Evolutionary conservation across 192 early-diverging fungal genomes (phyloP).

Genomic region (Borealophlyctis nickersoniae): DNA sequence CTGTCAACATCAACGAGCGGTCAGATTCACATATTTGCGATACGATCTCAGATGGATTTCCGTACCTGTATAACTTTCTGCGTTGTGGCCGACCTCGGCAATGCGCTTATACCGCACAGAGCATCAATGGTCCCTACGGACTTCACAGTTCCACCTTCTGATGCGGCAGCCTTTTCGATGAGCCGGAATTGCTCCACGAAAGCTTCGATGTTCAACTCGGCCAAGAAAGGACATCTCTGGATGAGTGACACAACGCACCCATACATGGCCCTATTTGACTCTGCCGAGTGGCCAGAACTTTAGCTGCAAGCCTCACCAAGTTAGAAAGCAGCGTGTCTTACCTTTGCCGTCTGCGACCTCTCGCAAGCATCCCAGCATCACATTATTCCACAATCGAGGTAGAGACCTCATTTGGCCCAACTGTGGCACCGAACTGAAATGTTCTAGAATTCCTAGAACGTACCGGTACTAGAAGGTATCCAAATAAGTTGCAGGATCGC

Average conservation of each 20-base stretch:
- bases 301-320: background rate
- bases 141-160: no score
- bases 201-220: constrained; percentile 30
- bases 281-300: background rate
- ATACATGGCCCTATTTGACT: constrained; percentile 5
- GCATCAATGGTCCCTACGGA: constrained; percentile 16
- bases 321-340: no score
- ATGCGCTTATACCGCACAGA: constrained; percentile 17
- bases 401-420: constrained; percentile 29
- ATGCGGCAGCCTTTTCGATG: constrained; percentile 17
- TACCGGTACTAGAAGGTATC: constrained; percentile 42
- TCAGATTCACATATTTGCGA: constrained; percentile 16
- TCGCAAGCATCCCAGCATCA: constrained; percentile 27
- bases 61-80: constrained; percentile 8
- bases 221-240: constrained; percentile 42
- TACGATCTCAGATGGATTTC: background rate
- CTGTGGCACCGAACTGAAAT: constrained; percentile 34
- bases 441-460: constrained; percentile 48
- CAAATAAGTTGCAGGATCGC: constrained; percentile 6
- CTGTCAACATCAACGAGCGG: constrained; percentile 7
- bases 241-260: constrained; percentile 28
- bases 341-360: constrained; percentile 16
- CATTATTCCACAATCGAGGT: constrained; percentile 37
- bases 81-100: constrained; percentile 6
- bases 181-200: constrained; percentile 23